Conservation (phyloP, 495 filamentous ascomycete species). For the Sporormia fimetaria region DNA sequence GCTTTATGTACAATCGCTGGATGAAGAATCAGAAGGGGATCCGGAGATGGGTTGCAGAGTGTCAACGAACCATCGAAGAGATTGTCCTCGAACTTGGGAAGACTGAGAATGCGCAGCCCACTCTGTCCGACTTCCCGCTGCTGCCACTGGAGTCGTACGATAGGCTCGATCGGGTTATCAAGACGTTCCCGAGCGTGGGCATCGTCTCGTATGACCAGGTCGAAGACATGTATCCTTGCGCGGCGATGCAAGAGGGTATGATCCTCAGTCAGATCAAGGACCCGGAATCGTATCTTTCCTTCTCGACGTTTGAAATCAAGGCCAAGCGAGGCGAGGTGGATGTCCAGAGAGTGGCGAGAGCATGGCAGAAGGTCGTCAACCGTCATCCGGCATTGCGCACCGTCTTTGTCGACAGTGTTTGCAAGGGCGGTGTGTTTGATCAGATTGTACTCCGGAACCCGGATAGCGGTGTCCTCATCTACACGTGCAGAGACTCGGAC, state of each 20-base stretch:
- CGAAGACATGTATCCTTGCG: constrained; percentile 38
- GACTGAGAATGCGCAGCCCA: constrained; percentile 19
- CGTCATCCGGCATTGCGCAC: constrained; percentile 46
- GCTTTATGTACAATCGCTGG: constrained; percentile 26
- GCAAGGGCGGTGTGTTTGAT: constrained; percentile 42
- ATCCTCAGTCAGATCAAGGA: constrained; percentile 42
- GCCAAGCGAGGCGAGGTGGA: constrained; percentile 29
- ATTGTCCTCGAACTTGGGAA: constrained; percentile 6
- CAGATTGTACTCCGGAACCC: constrained; percentile 42
- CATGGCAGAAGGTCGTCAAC: constrained; percentile 45
- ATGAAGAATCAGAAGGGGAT: constrained; percentile 32
- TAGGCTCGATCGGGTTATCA: constrained; percentile 18
- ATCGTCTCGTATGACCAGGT: constrained; percentile 26
- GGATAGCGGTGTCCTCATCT: constrained; percentile 30
- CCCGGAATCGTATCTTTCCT: constrained; percentile 38
- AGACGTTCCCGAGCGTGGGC: constrained; percentile 2
- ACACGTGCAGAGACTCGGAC: constrained; percentile 36
- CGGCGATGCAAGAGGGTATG: constrained; percentile 38
- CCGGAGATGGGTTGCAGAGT: constrained; percentile 27
- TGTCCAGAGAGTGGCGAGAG: constrained; percentile 33
- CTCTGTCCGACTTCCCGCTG: constrained; percentile 28
- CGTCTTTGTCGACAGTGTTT: constrained; percentile 44
- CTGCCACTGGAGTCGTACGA: constrained; percentile 28
- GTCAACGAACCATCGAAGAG: constrained; percentile 22
- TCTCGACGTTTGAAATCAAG: constrained; percentile 39